Evolutionary conservation across 2,329 filamentous ascomycete species (phyloP), one percentile per base, ranked within the genome.

Genomic region (Hymenoscyphus albidus): DNA sequence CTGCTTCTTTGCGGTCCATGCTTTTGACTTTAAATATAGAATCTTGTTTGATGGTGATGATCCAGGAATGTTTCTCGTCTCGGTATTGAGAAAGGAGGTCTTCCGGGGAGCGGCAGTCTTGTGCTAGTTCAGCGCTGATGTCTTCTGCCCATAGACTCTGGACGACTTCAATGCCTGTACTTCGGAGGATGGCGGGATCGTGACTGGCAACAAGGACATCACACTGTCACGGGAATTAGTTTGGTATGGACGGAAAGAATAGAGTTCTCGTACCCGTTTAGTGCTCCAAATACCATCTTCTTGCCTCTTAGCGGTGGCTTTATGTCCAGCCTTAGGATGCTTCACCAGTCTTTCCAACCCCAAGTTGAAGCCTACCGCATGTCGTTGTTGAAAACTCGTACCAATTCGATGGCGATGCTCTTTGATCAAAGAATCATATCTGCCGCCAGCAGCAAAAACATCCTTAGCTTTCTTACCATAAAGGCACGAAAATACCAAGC

Each of bases 171-270:
- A 97, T 81, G 1, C 93, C 93, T 0, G 85, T 83, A 0, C 89
- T 90, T 48, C 91, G 87, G 13, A 97, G 83, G 3, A 92, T 84
- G 3, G 86, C 83, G 0, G 89, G 80, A 73, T 97, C 93, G 71
- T 96, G 96, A 71, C 92, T 94, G 12, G 93, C 91, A 44, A 99
- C 88, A 2, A 98, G 85, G 14, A 95, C 91, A 75, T 98, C 93
- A 73, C 93, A 97, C 82, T 92, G 71, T 31, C 66, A 63, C 51
- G 59, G 68, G 32, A n/a, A 16, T 70, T 61, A 70, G 57, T 27
- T 27, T n/a, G 13, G 9, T 35, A 40, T 3, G 14, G 3, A 13
- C 5, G 6, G 13, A 40, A 14, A 35, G n/a, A 35, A 65, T 51
- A 62, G 42, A n/a, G 60, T 42, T 77, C 78, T 78, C 86, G 79